Evolutionary conservation across 352 stramenopile genomes (phyloP).

Genomic region (Pythium oligandrum): DNA sequence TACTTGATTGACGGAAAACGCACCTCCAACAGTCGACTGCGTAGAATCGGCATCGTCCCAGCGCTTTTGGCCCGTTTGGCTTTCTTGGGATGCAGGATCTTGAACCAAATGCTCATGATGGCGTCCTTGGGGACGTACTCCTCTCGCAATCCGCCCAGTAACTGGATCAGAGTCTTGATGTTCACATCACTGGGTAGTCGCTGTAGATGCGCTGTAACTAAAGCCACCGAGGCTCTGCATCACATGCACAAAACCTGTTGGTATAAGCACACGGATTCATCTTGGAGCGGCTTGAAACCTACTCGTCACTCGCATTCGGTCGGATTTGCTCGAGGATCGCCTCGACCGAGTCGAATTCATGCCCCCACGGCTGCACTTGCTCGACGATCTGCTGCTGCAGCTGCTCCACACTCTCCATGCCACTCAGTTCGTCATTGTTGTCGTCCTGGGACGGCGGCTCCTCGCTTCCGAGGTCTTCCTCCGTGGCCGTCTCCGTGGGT

Average conservation of each 20-base stretch:
- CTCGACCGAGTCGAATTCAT: slow-evolving; percentile 16
- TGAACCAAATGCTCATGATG: slow-evolving; percentile 48
- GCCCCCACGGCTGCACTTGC: slow-evolving; percentile 11
- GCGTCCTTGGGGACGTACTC: slow-evolving; percentile 47
- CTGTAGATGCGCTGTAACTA: slow-evolving; percentile 26
- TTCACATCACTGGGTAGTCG: slow-evolving; percentile 29
- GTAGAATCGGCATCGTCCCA: slow-evolving; percentile 39
- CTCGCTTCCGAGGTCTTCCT: slow-evolving; percentile 3
- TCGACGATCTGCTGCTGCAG: slow-evolving; percentile 15
- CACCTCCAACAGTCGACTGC: slow-evolving; percentile 47
- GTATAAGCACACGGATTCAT: not conserved
- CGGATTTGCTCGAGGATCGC: slow-evolving; percentile 35
- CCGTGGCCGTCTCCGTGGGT: slow-evolving; percentile 3
- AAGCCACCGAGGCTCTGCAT: slow-evolving; percentile 30
- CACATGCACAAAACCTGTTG: not conserved
- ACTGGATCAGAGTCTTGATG: slow-evolving; percentile 30
- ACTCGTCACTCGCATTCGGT: slow-evolving; percentile 38
- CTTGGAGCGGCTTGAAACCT: slow-evolving; percentile 2
- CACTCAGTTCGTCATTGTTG: slow-evolving; percentile 1
- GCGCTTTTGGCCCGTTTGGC: slow-evolving; percentile 37
- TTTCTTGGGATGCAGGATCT: slow-evolving; percentile 22
- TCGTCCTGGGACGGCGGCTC: not conserved
- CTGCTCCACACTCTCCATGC: slow-evolving; percentile 1
- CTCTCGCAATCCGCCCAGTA: slow-evolving; percentile 45
- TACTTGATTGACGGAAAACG: no score